phyloP scores from a whole-genome alignment of 2,329 filamentous ascomycete genomes.

The Microascus cirrosus region DNA sequence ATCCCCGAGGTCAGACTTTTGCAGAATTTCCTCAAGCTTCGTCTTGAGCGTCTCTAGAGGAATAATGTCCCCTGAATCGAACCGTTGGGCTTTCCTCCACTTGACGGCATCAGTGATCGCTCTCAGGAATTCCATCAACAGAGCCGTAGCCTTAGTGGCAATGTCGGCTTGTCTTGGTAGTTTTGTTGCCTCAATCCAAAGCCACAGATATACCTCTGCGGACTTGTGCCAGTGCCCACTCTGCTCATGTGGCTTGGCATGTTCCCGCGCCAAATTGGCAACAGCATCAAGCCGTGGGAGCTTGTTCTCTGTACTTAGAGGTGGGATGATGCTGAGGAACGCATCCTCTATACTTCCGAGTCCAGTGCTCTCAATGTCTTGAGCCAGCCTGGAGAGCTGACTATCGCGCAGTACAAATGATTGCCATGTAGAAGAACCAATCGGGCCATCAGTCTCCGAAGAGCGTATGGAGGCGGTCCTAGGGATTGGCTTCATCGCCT shows the following conservation, averaged over 20 bases:
- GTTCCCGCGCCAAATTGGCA: conserved; percentile 7
- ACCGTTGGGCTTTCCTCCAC: conserved; percentile 2
- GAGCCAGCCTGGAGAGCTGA: background rate
- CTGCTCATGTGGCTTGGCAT: conserved; percentile 7
- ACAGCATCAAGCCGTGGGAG: conserved; percentile 2
- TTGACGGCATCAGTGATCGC: conserved; percentile 5
- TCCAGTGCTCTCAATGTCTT: background rate
- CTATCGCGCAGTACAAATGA: background rate
- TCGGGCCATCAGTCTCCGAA: too few species aligned
- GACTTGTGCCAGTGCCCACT: conserved; percentile 8
- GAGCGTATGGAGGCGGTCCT: background rate
- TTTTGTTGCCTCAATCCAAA: conserved; percentile 5
- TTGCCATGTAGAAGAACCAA: background rate
- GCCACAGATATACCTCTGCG: conserved; percentile 9
- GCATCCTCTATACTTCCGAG: background rate
- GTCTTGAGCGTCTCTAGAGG: background rate
- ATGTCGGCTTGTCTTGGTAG: conserved; percentile 3
- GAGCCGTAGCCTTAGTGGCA: conserved; percentile 5
- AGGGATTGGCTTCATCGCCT: background rate
- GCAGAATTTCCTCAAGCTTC: background rate
- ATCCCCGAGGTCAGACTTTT: background rate
- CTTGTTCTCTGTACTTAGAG: background rate
- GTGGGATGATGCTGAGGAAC: background rate
- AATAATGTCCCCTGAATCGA: too few species aligned
- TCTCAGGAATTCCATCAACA: conserved; percentile 10